These are phyloP conservation scores for Talaromyces sp. DNA, from an alignment of 2,329 filamentous ascomycete species.

Conservation along the genomic window DNA sequence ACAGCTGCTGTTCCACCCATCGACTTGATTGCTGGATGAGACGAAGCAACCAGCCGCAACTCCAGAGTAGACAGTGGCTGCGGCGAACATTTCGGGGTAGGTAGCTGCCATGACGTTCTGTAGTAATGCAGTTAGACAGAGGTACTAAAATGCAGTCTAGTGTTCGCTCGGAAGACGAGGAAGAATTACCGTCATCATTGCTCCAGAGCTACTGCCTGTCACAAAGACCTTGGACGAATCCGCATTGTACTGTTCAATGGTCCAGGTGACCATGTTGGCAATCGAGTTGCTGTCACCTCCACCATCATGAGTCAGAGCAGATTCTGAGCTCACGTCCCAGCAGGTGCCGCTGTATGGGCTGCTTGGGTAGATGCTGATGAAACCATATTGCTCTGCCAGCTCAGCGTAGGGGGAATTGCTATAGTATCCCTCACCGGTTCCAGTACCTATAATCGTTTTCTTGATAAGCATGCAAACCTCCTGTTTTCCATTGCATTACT, in stretches of 20 bases:
- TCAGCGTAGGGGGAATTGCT: constrained; percentile 47
- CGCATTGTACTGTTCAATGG: constrained; percentile 1
- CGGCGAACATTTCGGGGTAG: constrained; percentile 7
- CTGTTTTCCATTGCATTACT: constrained; percentile 5
- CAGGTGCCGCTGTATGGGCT: constrained; percentile 49
- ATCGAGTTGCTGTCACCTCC: constrained; percentile 36
- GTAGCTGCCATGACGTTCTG: constrained; percentile 6
- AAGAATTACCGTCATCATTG: constrained; percentile 1
- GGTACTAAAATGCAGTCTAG: too few relatives aligned
- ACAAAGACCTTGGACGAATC: constrained; percentile 7
- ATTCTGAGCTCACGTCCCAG: constrained; percentile 52
- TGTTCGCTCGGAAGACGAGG: not conserved
- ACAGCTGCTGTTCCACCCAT: constrained; percentile 19
- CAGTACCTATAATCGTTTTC: constrained; percentile 1
- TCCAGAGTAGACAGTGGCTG: constrained; percentile 4
- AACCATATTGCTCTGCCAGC: constrained; percentile 38
- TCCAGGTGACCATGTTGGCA: constrained; percentile 13
- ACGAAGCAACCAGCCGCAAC: constrained; percentile 7
- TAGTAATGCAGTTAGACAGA: not conserved
- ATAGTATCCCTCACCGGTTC: constrained; percentile 35
- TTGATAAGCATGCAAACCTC: not conserved
- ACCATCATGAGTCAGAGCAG: constrained; percentile 26
- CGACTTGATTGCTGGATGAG: constrained; percentile 9
- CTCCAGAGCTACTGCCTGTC: constrained; percentile 7
- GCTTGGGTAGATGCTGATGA: constrained; percentile 52